Conservation (phyloP, 2,329 filamentous ascomycete genomes). For the Daldinia sp. region DNA sequence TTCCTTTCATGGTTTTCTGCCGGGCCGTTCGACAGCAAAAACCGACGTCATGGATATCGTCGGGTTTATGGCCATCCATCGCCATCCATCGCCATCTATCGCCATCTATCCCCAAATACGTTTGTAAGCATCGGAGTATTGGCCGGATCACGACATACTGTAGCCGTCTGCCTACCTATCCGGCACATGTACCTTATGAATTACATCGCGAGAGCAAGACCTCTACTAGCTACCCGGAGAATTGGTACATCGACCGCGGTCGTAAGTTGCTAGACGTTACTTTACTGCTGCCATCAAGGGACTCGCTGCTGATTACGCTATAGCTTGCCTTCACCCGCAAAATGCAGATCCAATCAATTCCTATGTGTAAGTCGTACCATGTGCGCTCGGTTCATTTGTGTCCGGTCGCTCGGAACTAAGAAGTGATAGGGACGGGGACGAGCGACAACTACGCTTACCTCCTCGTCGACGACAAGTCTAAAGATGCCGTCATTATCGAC, state of each 20-base stretch:
- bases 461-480: slow-evolving; percentile 78
- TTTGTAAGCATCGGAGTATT: slow-evolving; percentile 39
- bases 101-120: slow-evolving; percentile 5
- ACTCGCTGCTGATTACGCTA: slow-evolving; percentile 29
- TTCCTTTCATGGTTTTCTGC: background rate
- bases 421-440: slow-evolving; percentile 71
- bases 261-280: slow-evolving; percentile 41
- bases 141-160: background rate
- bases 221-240: slow-evolving; percentile 47
- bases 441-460: slow-evolving; percentile 88
- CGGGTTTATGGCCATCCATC: background rate
- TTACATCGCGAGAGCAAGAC: slow-evolving; percentile 50
- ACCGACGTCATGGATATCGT: slow-evolving; percentile 38
- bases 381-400: background rate
- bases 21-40: slow-evolving; percentile 22
- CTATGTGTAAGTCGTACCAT: slow-evolving; percentile 75
- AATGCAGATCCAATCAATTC: slow-evolving; percentile 90
- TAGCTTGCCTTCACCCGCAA: slow-evolving; percentile 53
- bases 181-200: slow-evolving; percentile 50
- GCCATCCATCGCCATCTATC: slow-evolving; percentile 12
- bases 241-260: slow-evolving; percentile 42
- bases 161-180: slow-evolving; percentile 6
- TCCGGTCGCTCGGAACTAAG: slow-evolving; percentile 3
- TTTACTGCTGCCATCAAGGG: slow-evolving; percentile 31
- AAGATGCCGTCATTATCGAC: slow-evolving; percentile 81